Evolutionary conservation across 78 protist species (phyloP).

Genomic region (Dictyostelium intermedium): DNA sequence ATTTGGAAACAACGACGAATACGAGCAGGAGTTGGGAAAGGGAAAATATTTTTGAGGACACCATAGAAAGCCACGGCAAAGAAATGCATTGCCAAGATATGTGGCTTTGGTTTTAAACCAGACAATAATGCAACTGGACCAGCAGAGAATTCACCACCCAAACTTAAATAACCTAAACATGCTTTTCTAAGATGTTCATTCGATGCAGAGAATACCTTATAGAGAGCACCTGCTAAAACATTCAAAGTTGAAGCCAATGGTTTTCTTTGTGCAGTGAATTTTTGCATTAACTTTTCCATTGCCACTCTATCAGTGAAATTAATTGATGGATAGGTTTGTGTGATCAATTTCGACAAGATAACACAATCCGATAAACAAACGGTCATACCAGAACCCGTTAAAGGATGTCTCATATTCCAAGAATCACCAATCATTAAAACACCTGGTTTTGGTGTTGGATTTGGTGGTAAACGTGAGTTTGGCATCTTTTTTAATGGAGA

Average conservation of each 20-base stretch:
- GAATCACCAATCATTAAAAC: slow-evolving; percentile 83
- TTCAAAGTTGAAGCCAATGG: slow-evolving; percentile 75
- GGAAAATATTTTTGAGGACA: slow-evolving; percentile 27
- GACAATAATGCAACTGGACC: slow-evolving; percentile 84
- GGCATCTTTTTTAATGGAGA: slow-evolving; percentile 81
- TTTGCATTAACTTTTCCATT: not conserved
- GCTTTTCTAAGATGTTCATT: slow-evolving; percentile 76
- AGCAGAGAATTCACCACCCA: slow-evolving; percentile 80
- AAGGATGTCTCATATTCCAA: slow-evolving; percentile 90
- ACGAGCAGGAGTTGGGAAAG: slow-evolving; percentile 74
- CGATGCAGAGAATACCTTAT: slow-evolving; percentile 43
- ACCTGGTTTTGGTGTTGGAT: slow-evolving; percentile 35
- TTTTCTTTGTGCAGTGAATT: slow-evolving; percentile 5
- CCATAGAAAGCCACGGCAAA: slow-evolving; percentile 79
- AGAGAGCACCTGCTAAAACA: slow-evolving; percentile 69
- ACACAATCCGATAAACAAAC: slow-evolving; percentile 81
- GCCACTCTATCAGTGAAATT: not conserved
- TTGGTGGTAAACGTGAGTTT: slow-evolving; percentile 77
- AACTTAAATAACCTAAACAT: slow-evolving; percentile 80
- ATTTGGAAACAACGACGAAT: slow-evolving; percentile 34
- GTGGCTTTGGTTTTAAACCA: slow-evolving; percentile 51
- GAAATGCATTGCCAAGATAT: slow-evolving; percentile 67
- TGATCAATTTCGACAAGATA: not conserved
- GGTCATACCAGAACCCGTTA: slow-evolving; percentile 91
- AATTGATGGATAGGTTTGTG: not conserved